Percentiles rank a stretch among this genome's conserved stretches.
phyloP scores from a whole-genome alignment of 768 basidiomycete genomes.

The Leccinum truebloodii region DNA sequence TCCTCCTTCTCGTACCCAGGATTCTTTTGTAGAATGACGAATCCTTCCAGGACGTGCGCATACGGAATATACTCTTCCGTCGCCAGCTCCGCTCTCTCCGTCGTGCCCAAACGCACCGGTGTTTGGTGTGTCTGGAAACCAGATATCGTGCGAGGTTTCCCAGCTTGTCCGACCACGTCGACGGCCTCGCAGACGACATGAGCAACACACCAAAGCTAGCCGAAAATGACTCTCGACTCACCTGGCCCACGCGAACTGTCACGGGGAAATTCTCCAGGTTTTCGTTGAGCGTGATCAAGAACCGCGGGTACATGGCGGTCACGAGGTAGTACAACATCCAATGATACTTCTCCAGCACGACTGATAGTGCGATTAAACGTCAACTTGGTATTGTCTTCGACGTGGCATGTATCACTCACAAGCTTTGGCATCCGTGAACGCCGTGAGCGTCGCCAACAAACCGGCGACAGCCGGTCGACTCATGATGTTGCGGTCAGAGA shows the following conservation, averaged over 20 bases:
- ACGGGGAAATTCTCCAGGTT: conserved; percentile 83
- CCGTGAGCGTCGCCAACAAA: conserved; percentile 80
- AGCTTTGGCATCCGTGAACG: conserved; percentile 91
- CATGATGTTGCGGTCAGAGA: conserved; percentile 88
- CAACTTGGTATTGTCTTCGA: not conserved
- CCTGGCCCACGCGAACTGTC: conserved; percentile 93
- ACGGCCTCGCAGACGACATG: conserved; percentile 60
- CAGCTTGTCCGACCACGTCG: conserved; percentile 65
- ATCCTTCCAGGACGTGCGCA: conserved; percentile 86
- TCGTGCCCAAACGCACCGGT: conserved; percentile 92
- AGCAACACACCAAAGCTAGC: conserved; percentile 1
- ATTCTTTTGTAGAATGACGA: conserved; percentile 90
- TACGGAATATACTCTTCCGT: conserved; percentile 97
- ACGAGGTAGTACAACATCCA: conserved; percentile 99
- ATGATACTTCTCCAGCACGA: conserved; percentile 92
- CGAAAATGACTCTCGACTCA: conserved; percentile 33
- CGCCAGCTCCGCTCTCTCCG: conserved; percentile 92
- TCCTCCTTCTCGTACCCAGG: conserved; percentile 88
- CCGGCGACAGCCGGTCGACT: conserved; percentile 88
- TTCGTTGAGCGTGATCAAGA: conserved; percentile 96
- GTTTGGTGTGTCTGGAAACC: conserved; percentile 93
- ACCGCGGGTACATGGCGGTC: conserved; percentile 96
- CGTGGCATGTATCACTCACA: conserved; percentile 57
- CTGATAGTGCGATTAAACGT: conserved; percentile 41
- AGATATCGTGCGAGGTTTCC: not conserved